Base-by-base conservation (phyloP, 768 basidiomycete genomes). In the Saitozyma sp. region DNA sequence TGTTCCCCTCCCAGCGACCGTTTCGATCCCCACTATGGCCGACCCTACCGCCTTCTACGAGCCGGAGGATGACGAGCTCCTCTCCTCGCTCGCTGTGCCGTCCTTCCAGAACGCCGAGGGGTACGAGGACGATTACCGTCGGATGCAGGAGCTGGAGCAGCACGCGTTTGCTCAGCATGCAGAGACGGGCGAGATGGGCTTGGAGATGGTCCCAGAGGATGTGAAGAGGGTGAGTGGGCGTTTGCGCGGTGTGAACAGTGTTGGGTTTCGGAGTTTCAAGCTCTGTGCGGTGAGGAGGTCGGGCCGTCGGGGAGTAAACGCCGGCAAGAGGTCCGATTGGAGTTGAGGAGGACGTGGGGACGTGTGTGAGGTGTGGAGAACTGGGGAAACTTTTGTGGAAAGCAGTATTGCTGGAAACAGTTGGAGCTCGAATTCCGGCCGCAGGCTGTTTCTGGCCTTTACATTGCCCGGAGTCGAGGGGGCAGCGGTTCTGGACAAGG, bases 161-260 rank as follows among this genome's bases (percentile, higher is more conserved):
- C 67, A 69, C 58, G 73, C 70, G 1, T 71, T 68, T 48, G 65
- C 65, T 8, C 68, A 69, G 43, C 67, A 67, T 43, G 60, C 59
- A 40, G 61, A 73, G 37, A 58, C 59, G 46, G 69, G 91, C 91
- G 74, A 79, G 70, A 59, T 41, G 38, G 39, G 29, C 11, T 85
- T 84, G 51, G 50, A 56, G 40, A 59, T 50, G 61, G 56, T 67
- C 14, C 56, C 58, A 20, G 59, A 54, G 56, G 54, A 67, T 50
- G 64, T 66, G 29, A 66, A 66, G 53, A 49, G 64, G 54, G 61
- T 56, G 42, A 39, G 54, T 59, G 38, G 14, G 51, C 16, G 20
- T 52, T 8, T 9, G 37, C 37, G 2, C 17, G 13, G 50, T 3
- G 13, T 29, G 45, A 46, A 2, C 16, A 29, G 29, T 29, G 29